These are phyloP conservation scores for Cutaneotrichosporon spelunceum DNA, from an alignment of 1,284 basidiomycete genomes.

Conservation along the genomic window DNA sequence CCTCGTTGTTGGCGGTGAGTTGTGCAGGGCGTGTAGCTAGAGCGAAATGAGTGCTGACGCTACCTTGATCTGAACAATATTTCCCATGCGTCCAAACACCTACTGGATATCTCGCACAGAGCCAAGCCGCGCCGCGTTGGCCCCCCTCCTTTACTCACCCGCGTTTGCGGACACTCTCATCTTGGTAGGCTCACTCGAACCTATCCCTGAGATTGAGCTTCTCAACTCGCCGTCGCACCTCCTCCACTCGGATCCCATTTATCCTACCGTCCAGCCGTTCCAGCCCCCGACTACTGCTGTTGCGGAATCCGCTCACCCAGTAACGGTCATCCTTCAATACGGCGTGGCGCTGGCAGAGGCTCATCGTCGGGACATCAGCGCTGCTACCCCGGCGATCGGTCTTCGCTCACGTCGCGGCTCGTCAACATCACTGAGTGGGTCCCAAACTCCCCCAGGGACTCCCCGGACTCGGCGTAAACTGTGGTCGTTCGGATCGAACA, in stretches of 20 bases:
- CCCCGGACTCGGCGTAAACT: constrained; percentile 6
- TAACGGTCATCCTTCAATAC: constrained; percentile 31
- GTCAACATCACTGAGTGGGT: constrained; percentile 12
- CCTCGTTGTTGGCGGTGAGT: constrained; percentile 37
- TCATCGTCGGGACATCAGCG: constrained; percentile 15
- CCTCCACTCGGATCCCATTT: constrained; percentile 28
- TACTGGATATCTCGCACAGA: constrained; percentile 19
- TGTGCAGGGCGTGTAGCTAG: constrained; percentile 8
- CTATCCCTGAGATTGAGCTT: constrained; percentile 35
- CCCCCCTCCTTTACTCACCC: constrained; percentile 38
- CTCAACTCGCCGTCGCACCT: constrained; percentile 38
- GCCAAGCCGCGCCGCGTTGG: constrained; percentile 28
- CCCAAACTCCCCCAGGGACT: constrained; percentile 12
- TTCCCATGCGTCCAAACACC: background rate
- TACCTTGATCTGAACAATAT: background rate
- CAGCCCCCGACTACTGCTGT: constrained; percentile 11
- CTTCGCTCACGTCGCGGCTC: constrained; percentile 22
- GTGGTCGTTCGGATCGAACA: constrained; percentile 4
- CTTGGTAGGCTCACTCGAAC: constrained; percentile 31
- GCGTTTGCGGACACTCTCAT: constrained; percentile 36
- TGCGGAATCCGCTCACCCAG: constrained; percentile 19
- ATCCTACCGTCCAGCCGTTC: constrained; percentile 39
- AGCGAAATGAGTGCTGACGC: background rate
- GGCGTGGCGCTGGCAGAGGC: constrained; percentile 30
- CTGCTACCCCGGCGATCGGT: background rate